These are phyloP conservation scores for Globisporangium uncinulatum DNA, from an alignment of 352 stramenopile genomes.

Conservation along the genomic window DNA sequence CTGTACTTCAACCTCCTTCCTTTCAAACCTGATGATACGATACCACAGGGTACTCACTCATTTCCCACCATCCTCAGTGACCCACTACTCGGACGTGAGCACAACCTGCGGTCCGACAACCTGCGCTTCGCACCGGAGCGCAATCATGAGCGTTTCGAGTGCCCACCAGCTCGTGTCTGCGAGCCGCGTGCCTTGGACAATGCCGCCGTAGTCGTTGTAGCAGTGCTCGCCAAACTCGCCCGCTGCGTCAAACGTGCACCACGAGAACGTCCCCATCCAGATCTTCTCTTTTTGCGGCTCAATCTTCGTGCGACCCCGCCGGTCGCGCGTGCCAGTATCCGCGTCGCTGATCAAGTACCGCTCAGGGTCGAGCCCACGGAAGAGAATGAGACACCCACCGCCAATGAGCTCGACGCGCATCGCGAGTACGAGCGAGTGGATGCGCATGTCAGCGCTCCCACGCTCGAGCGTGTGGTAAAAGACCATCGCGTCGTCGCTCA, in stretches of 20 bases:
- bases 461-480: constrained; percentile 72
- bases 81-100: no score
- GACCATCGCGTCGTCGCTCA: constrained; percentile 51
- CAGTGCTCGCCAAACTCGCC: constrained; percentile 35
- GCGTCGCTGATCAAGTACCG: constrained; percentile 42
- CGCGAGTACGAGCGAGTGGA: constrained; percentile 57
- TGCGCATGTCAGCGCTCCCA: constrained; percentile 35
- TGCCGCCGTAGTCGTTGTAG: constrained; percentile 51
- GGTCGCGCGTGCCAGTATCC: constrained; percentile 39
- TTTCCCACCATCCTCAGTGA: no score
- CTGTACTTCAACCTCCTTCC: no score
- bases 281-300: constrained; percentile 45
- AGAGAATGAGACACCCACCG: constrained; percentile 39
- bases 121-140: constrained; percentile 46
- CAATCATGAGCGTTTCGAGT: constrained; percentile 68
- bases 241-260: constrained; percentile 47
- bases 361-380: constrained; percentile 52
- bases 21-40: no score
- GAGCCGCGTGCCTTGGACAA: constrained; percentile 51
- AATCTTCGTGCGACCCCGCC: constrained; percentile 47
- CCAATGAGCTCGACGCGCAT: constrained; percentile 42
- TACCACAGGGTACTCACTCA: no score
- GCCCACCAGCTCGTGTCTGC: constrained; percentile 57
- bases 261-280: constrained; percentile 71
- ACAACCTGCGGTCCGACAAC: constrained; percentile 33